Percentiles rank a stretch among this genome's conserved stretches.
Evolutionary conservation across 2,329 filamentous ascomycete species (phyloP).

Genomic region (Coniochaeta prunicola): DNA sequence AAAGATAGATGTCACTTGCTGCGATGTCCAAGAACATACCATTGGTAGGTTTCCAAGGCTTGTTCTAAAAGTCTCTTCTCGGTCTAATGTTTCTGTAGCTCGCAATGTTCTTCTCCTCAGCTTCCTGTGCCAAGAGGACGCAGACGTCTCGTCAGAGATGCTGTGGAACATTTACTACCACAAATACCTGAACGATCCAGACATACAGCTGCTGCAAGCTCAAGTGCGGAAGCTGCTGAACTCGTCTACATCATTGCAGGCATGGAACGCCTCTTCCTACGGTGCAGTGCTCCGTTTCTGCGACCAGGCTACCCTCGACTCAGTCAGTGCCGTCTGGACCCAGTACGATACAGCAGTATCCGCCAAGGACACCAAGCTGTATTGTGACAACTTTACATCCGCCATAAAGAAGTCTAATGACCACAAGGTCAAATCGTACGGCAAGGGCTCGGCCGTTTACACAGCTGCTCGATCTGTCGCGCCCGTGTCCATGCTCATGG

Average conservation of each 20-base stretch:
- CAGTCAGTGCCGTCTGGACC: slow-evolving; percentile 32
- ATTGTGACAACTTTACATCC: slow-evolving; percentile 10
- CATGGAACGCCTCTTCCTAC: slow-evolving; percentile 39
- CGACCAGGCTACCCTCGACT: slow-evolving; percentile 35
- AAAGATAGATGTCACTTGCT: slow-evolving; percentile 47
- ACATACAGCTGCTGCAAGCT: slow-evolving; percentile 25
- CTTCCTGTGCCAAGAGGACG: slow-evolving; percentile 35
- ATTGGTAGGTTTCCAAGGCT: slow-evolving; percentile 31
- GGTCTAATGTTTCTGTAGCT: slow-evolving; percentile 11
- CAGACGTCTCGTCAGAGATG: slow-evolving; percentile 15
- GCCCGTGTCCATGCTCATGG: slow-evolving; percentile 22
- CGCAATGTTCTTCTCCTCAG: slow-evolving; percentile 48
- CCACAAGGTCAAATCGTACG: not conserved
- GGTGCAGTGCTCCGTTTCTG: slow-evolving; percentile 37
- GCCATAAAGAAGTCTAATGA: not conserved
- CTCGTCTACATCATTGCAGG: slow-evolving; percentile 26
- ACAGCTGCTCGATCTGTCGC: slow-evolving; percentile 29
- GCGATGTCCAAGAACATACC: slow-evolving; percentile 41
- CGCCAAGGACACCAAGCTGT: slow-evolving; percentile 9
- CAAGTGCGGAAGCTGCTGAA: slow-evolving; percentile 37
- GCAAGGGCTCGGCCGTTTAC: slow-evolving; percentile 7
- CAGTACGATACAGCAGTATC: slow-evolving; percentile 18
- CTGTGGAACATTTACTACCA: slow-evolving; percentile 53
- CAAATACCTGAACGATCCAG: slow-evolving; percentile 32
- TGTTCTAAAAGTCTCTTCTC: not conserved